Evolutionary conservation across 805 yeast genomes (phyloP).

Genomic region (Saturnispora dispora): DNA sequence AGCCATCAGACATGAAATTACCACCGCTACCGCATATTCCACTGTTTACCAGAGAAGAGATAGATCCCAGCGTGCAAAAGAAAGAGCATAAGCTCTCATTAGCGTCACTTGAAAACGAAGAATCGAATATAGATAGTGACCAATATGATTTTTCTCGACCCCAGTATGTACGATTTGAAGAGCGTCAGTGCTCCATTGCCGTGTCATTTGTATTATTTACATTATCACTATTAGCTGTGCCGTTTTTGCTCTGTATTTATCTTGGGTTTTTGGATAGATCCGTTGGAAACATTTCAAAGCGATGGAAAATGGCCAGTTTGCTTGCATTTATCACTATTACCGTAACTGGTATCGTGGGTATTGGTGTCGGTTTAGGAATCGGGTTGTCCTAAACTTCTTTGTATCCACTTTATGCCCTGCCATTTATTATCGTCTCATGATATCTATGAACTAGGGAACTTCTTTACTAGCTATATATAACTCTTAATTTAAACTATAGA

Average conservation of each 20-base stretch:
- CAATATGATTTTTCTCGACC: not conserved
- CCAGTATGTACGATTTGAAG: not conserved
- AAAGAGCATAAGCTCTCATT: not conserved
- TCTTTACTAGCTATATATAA: not conserved
- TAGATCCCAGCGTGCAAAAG: not conserved
- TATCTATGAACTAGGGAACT: not conserved
- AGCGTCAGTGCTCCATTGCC: not conserved
- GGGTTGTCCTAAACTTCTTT: slow-evolving; percentile 12
- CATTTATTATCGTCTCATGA: not conserved
- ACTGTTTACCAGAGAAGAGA: not conserved
- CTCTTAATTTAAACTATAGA: not conserved
- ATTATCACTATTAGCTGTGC: slow-evolving; percentile 1
- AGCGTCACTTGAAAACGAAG: not conserved
- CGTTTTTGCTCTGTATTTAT: slow-evolving; percentile 2
- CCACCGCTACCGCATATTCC: slow-evolving; percentile 6
- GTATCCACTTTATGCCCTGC: not conserved
- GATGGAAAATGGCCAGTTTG: slow-evolving; percentile 19
- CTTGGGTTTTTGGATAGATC: slow-evolving; percentile 5
- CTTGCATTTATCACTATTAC: slow-evolving; percentile 14
- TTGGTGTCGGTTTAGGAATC: slow-evolving; percentile 22
- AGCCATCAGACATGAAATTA: not conserved
- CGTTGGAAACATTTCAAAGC: not conserved
- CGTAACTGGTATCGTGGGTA: slow-evolving; percentile 17
- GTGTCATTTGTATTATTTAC: not conserved
- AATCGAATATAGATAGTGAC: not conserved